Evolutionary conservation across 1,139 yeast genomes (phyloP), one percentile per base, ranked within the genome.

Genomic region (Yueomyces sp.): DNA sequence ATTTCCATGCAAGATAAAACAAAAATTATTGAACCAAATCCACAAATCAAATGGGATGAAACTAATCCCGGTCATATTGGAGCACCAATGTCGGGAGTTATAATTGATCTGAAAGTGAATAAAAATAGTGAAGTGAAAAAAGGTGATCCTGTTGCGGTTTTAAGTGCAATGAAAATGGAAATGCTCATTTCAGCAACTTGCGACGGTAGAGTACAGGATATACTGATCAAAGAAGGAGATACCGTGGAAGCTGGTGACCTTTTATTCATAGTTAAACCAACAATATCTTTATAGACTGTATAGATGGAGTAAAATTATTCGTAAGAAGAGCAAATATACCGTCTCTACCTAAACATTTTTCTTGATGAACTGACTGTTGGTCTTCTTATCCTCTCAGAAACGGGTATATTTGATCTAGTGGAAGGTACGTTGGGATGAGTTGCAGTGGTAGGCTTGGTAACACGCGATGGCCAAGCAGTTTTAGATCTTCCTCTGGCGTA

Each of bases 161-260:
- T 91, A 59, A 80, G 93, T 60, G 98, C 99, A 51, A 93, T 91
- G 99, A 93, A 93, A 77, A 93, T 93, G 98, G 99, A 91, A 71
- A 91, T 91, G 97, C 95, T 91, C 42, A 89, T 91, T 54, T 76
- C 89, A 62, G 91, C 99, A 7, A 95, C 95, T 43, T 81, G 77
- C 48, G 73, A 81, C 47, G 99, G 98, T 62, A 76, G 73, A 60
- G 78, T 93, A 48, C 80, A 82, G 42, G 83, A 81, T 31, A 73
- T 91, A 35, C 62, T 73, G 45, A 81, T 87, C 51, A 81, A 80
- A 64, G 94, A 85, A 57, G 95, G 96, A 55, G 98, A 91, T 60
- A 81, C 93, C 41, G 97, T 93, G 38, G 97, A 87, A 57, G 95
- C 95, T 45, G 81, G 81, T 51, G 98, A 91, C 63, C 72, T 91